Evolutionary conservation across 306 rosid species (phyloP).

Genomic region (Neltuma alba): DNA sequence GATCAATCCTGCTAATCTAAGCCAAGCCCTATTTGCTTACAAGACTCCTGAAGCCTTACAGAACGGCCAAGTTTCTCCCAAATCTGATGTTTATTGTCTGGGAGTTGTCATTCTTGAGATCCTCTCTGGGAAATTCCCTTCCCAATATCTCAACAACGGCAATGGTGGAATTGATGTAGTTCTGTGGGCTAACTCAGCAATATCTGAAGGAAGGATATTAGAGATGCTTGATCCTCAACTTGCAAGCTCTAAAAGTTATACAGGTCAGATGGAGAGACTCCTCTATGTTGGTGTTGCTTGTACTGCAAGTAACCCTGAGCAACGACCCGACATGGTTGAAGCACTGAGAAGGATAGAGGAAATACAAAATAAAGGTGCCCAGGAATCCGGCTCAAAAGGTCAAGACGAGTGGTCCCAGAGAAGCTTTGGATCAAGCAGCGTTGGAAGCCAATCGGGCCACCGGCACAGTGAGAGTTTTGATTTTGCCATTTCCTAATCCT

Average conservation of each 20-base stretch:
- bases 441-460: conserved; percentile 16
- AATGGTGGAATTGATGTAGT: conserved; percentile 76
- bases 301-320: conserved; percentile 49
- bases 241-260: conserved; percentile 23
- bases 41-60: conserved; percentile 69
- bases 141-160: conserved; percentile 61
- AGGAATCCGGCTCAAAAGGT: conserved; percentile 37
- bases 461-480: conserved; percentile 23
- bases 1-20: conserved; percentile 40
- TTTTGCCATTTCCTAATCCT: conserved; percentile 27
- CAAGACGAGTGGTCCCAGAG: conserved; percentile 17
- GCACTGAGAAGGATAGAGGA: conserved; percentile 65
- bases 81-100: conserved; percentile 71
- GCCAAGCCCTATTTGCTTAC: conserved; percentile 61
- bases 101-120: conserved; percentile 81
- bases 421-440: conserved; percentile 34
- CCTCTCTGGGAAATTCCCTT: conserved; percentile 76
- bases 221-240: conserved; percentile 78
- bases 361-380: conserved; percentile 22
- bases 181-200: conserved; percentile 61
- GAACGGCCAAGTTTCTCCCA: conserved; percentile 47
- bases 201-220: conserved; percentile 57
- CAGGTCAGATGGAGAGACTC: conserved; percentile 56
- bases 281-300: conserved; percentile 67
- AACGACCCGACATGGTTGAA: conserved; percentile 54